Evolutionary conservation across 345 rosid species (phyloP).

Genomic region (Euphorbia pulcherrima): DNA sequence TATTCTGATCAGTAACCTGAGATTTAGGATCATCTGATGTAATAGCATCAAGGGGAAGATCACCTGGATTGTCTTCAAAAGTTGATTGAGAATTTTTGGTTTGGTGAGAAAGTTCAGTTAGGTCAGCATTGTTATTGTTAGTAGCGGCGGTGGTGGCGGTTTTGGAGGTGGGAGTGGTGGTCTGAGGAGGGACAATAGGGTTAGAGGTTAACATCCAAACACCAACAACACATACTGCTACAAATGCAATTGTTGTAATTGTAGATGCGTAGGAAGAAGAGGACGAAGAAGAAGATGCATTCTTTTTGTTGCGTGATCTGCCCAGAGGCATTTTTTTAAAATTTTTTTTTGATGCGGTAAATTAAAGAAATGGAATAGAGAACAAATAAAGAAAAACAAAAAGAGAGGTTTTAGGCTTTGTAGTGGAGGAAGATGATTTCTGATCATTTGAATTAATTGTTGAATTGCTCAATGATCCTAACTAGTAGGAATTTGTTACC

Average conservation of each 20-base stretch:
- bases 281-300: slow-evolving; percentile 20
- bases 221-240: slow-evolving; percentile 61
- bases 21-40: slow-evolving; percentile 52
- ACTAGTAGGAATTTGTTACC: slow-evolving; percentile 27
- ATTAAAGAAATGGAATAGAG: not conserved
- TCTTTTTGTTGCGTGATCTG: slow-evolving; percentile 57
- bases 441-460: slow-evolving; percentile 8
- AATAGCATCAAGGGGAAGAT: slow-evolving; percentile 78
- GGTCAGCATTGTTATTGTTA: slow-evolving; percentile 9
- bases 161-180: slow-evolving; percentile 32
- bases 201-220: slow-evolving; percentile 75
- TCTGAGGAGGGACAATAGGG: slow-evolving; percentile 42
- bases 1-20: slow-evolving; percentile 4
- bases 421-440: slow-evolving; percentile 35
- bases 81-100: slow-evolving; percentile 32
- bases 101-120: slow-evolving; percentile 4
- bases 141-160: slow-evolving; percentile 14
- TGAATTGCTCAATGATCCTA: slow-evolving; percentile 56
- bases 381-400: not conserved
- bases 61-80: slow-evolving; percentile 76
- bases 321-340: slow-evolving; percentile 43
- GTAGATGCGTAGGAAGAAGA: slow-evolving; percentile 54
- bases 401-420: slow-evolving; percentile 31
- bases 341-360: not conserved
- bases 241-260: slow-evolving; percentile 57